These are phyloP conservation scores for Westerdykella ornata DNA, from an alignment of 2,329 filamentous ascomycete species.

Conservation along the genomic window DNA sequence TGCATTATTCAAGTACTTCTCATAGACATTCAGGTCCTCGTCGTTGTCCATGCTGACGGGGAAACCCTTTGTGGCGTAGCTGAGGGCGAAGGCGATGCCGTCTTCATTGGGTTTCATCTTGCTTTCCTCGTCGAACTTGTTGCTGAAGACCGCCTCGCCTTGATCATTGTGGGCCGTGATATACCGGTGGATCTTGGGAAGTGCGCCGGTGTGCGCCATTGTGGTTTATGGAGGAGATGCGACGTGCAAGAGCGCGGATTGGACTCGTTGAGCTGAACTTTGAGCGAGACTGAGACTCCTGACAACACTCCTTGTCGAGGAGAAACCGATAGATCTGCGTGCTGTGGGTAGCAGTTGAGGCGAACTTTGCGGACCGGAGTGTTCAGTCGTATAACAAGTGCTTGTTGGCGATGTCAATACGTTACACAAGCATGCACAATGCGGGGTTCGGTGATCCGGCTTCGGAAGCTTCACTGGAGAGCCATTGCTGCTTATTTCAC, in stretches of 20 bases:
- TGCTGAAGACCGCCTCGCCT: conserved; percentile 35
- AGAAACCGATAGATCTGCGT: no score
- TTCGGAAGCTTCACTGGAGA: not conserved
- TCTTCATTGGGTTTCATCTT: conserved; percentile 37
- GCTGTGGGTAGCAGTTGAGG: no score
- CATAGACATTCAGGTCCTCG: conserved; percentile 44
- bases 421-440: no score
- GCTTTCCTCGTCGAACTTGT: conserved; percentile 31
- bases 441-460: no score
- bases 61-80: conserved; percentile 45
- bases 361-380: no score
- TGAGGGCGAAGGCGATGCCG: conserved; percentile 45
- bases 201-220: conserved; percentile 29
- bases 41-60: conserved; percentile 44
- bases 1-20: conserved; percentile 38
- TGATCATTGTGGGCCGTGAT: conserved; percentile 34
- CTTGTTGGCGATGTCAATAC: no score
- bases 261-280: no score
- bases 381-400: no score
- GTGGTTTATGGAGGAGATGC: not conserved
- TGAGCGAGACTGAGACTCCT: no score
- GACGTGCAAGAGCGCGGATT: no score
- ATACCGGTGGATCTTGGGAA: conserved; percentile 31
- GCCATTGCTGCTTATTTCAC: not conserved
- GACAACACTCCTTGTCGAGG: no score